Evolutionary conservation across 305 asterid genomes (phyloP), one percentile per base, ranked within the genome.

Genomic region (Petunia hybrid): DNA sequence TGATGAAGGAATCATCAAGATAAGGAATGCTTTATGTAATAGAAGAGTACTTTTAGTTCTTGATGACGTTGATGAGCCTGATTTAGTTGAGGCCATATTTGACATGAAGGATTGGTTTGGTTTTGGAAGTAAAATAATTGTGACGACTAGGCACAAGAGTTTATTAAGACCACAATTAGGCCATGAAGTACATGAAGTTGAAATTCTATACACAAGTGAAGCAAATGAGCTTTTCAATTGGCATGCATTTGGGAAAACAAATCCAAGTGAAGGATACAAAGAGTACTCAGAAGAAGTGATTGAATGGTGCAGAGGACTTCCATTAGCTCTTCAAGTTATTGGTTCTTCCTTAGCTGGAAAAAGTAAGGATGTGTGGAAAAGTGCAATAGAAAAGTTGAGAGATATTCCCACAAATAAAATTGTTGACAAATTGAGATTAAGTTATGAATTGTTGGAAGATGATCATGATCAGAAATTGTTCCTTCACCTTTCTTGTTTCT

Each of bases 321-420:
- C 85, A 55, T 74, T 83, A 60, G 85, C 85, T 78, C 83, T 83
- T 83, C 82, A 83, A 63, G 85, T 83, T 71, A 46, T 83, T 16
- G 85, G 83, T 42, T 83, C 85, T 61, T 83, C 85, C 12, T 59
- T 83, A 36, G 65, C 63, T 4, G 83, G 79, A 6, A 60, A 75
- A 48, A 57, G 41, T 1, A 9, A 10, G 35, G 60, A 45, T 38
- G 62, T 69, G 13, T 83, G 85, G 85, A 70, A 9, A 78, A 70
- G 63, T 81, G 61, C 81, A 6, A 64, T 55, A 43, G 56, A 45
- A 56, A 83, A 83, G 57, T 36, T 83, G 74, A 62, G 66, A 51
- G 80, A 80, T 0, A 83, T 83, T 60, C 80, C 85, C 4, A 55
- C 46, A 1, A 36, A 38, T 48, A 70, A 79, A 61, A 83, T 83